These are phyloP conservation scores for Populus hybrid DNA, from an alignment of 441 rosid genomes.

Conservation along the genomic window DNA sequence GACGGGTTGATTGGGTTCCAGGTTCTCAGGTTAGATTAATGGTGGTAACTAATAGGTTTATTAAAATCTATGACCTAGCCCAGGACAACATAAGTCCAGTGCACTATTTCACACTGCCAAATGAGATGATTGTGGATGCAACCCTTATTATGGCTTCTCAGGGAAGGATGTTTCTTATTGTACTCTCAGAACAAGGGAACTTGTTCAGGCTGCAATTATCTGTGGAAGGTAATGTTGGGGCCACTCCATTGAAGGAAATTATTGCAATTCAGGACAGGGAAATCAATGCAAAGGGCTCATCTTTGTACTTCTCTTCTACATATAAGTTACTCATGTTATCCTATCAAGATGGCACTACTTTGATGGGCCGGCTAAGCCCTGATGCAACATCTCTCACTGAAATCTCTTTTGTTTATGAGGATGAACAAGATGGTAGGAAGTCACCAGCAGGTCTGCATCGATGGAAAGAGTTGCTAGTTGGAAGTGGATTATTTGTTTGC, in stretches of 20 bases:
- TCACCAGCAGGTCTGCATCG: slow-evolving; percentile 87
- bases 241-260: slow-evolving; percentile 83
- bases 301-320: slow-evolving; percentile 82
- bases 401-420: slow-evolving; percentile 75
- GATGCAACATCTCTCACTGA: slow-evolving; percentile 72
- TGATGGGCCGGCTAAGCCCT: slow-evolving; percentile 74
- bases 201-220: slow-evolving; percentile 84
- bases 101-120: slow-evolving; percentile 87
- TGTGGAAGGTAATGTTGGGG: slow-evolving; percentile 79
- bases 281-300: slow-evolving; percentile 78
- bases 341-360: slow-evolving; percentile 89
- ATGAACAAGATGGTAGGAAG: slow-evolving; percentile 74
- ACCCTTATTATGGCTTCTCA: slow-evolving; percentile 81
- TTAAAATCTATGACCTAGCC: slow-evolving; percentile 96
- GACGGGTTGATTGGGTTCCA: slow-evolving; percentile 95
- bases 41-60: slow-evolving; percentile 94
- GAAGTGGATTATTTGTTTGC: slow-evolving; percentile 85
- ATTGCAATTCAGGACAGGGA: slow-evolving; percentile 68
- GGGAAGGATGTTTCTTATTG: slow-evolving; percentile 84
- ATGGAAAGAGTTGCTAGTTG: slow-evolving; percentile 88
- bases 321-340: slow-evolving; percentile 83
- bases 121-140: slow-evolving; percentile 91
- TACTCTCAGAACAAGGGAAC: slow-evolving; percentile 85
- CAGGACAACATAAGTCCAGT: slow-evolving; percentile 98
- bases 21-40: slow-evolving; percentile 98